Evolutionary conservation across 1,284 basidiomycete species (phyloP), one percentile per base, ranked within the genome.

Genomic region (Veloporphyrellus conicus): DNA sequence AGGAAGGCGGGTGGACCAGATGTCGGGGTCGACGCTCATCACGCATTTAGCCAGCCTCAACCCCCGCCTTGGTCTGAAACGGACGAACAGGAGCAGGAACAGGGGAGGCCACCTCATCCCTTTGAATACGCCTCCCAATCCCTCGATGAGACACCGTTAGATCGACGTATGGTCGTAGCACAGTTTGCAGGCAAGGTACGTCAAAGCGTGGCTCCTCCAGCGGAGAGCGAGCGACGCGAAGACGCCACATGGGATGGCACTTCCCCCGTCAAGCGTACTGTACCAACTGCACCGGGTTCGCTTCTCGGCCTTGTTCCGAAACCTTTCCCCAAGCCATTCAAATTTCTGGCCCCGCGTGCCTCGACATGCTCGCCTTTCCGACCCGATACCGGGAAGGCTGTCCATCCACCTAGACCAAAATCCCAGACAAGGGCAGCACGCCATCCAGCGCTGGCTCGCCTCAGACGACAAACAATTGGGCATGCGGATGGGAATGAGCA

Each of bases 351-450:
- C n/a, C 60, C 57, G 3, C 54, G 51, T 12, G 43, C 54, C 16
- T 59, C 60, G 40, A 62, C 50, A 5, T 42, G 10, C 9, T 62
- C 60, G 3, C 59, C 59, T 3, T 62, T 61, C 46, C 45, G 62
- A 3, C 42, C 48, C 9, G 51, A 51, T 27, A 5, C 29, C 1
- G 12, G 15, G 6, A 4, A 31, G n/a, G 12, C 18, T 4, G 43
- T 4, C 20, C 33, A 14, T 20, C 9, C 23, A 3, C 23, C 19
- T 38, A 35, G 10, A 18, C 45, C 7, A 9, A 25, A 29, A 10
- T 5, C 20, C 23, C 45, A 7, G 20, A 41, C 35, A 31, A 60
- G 25, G 28, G 33, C 19, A 20, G 42, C 36, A 12, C 57, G 45
- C 20, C 44, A 52, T 29, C 59, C 52, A 11, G 47, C 41, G 6